Base-by-base conservation (phyloP, 1,284 basidiomycete species). In the Peniophora sp. region DNA sequence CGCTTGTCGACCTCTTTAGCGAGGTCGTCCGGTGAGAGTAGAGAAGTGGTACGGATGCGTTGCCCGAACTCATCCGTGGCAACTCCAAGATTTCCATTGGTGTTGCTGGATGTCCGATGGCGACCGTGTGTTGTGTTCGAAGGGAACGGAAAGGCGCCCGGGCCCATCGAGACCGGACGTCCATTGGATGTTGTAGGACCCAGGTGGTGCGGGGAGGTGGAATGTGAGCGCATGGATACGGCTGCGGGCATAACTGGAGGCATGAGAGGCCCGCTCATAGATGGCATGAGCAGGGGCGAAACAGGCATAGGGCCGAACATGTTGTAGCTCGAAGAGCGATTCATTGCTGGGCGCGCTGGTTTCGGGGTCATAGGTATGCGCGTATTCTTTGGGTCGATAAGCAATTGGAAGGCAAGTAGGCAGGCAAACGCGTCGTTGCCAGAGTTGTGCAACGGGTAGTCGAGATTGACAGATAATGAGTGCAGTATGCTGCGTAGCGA, bases 361-460 rank as follows among this genome's bases (percentile, higher is more conserved):
- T 48, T 43, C 60, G 55, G 43, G 8, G 20, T 45, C 37, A 54
- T 35, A 15, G 66, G 68, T 3, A 60, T 48, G 51, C 59, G 59
- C 15, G 67, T 69, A 24, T 58, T 54, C 42, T 65, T 63, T 15
- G 78, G 78, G 51, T 82, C 79, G 12, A 86, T 63, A 44, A 88
- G 72, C 55, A 77, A 68, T 58, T 88, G 86, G 39, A 88, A 67
- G 6, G 73, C 77, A 36, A 83, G 76, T 24, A 89, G 71, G 45
- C 66, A 65, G 68, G 83, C 69, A 58, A 84, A 79, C 2, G 86
- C 83, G 54, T 85, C 81, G 62, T 89, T 89, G 12, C 85, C 86
- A 15, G 85, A 67, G 57, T 88, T 87, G 61, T 84, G 76, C 53
- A 83, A 61, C 6, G 63, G 60, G 51, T 71, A 76, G 57, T 67